These are phyloP conservation scores for Phytophthora cryptogea DNA, from an alignment of 352 stramenopile species.

Conservation along the genomic window DNA sequence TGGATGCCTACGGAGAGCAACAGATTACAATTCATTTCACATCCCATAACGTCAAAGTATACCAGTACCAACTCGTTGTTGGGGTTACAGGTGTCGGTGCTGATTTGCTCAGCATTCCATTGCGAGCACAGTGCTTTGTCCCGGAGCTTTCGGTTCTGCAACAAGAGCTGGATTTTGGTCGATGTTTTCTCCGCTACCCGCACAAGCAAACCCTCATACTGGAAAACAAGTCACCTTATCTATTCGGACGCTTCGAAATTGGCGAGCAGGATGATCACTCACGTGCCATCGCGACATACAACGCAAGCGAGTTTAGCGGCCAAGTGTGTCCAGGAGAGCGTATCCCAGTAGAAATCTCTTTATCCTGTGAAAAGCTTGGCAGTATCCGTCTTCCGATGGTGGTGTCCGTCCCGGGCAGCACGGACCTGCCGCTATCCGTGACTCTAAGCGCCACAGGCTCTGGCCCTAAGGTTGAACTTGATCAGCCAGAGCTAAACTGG, in stretches of 20 bases:
- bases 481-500: constrained; percentile 88
- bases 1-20: constrained; percentile 84
- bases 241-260: constrained; percentile 90
- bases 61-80: constrained; percentile 93
- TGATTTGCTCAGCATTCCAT: constrained; percentile 88
- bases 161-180: constrained; percentile 87
- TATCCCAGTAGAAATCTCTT: constrained; percentile 75
- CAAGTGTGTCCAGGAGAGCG: constrained; percentile 64
- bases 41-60: constrained; percentile 88
- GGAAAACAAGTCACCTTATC: constrained; percentile 82
- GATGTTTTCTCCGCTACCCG: constrained; percentile 92
- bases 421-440: constrained; percentile 88
- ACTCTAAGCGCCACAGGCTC: constrained; percentile 84
- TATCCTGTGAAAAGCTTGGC: constrained; percentile 91
- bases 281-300: constrained; percentile 82
- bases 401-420: constrained; percentile 84
- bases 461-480: constrained; percentile 87
- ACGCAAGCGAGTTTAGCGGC: constrained; percentile 57
- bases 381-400: constrained; percentile 90
- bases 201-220: constrained; percentile 88
- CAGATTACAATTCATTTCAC: constrained; percentile 89
- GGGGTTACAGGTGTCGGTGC: constrained; percentile 91
- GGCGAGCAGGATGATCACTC: constrained; percentile 90
- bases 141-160: constrained; percentile 70
- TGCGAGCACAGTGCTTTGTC: constrained; percentile 89